phyloP scores from a whole-genome alignment of 306 rosid species.

The Dryas alaskensis region DNA sequence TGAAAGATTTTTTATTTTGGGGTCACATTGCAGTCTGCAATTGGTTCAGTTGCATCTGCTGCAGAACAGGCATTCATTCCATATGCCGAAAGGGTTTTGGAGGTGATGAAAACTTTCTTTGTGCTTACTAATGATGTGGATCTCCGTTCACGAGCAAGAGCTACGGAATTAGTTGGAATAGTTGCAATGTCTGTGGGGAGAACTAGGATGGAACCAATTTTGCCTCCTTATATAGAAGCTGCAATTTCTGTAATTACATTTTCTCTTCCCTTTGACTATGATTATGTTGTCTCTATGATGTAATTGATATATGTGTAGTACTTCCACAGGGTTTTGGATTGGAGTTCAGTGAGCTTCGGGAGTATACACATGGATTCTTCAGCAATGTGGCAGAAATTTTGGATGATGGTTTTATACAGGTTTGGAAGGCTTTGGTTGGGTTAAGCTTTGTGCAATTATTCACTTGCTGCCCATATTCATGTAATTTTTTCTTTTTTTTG shows the following conservation, averaged over 20 bases:
- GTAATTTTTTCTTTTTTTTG: conserved; percentile 22
- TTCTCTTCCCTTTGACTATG: conserved; percentile 22
- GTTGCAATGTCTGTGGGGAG: conserved; percentile 97
- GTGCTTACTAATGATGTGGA: conserved; percentile 89
- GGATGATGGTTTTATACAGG: conserved; percentile 83
- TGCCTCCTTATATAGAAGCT: conserved; percentile 89
- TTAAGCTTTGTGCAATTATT: conserved; percentile 25
- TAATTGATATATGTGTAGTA: conserved; percentile 24
- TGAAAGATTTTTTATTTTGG: conserved; percentile 12
- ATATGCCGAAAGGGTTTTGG: conserved; percentile 92
- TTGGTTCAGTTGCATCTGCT: conserved; percentile 96
- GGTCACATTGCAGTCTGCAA: conserved; percentile 76
- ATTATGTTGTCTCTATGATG: background rate
- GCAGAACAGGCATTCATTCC: conserved; percentile 95
- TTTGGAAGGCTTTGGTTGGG: conserved; percentile 31
- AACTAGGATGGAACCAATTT: conserved; percentile 80
- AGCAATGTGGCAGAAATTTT: conserved; percentile 93
- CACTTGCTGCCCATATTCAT: conserved; percentile 29
- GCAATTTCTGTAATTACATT: conserved; percentile 74
- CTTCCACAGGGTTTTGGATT: conserved; percentile 79
- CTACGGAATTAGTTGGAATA: conserved; percentile 97
- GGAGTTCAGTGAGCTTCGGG: conserved; percentile 93
- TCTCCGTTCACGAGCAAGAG: conserved; percentile 92
- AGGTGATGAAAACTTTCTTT: conserved; percentile 90
- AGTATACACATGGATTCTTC: conserved; percentile 97